These are phyloP conservation scores for Fonsecaea pugnacius DNA, from an alignment of 2,329 filamentous ascomycete genomes.

Conservation along the genomic window DNA sequence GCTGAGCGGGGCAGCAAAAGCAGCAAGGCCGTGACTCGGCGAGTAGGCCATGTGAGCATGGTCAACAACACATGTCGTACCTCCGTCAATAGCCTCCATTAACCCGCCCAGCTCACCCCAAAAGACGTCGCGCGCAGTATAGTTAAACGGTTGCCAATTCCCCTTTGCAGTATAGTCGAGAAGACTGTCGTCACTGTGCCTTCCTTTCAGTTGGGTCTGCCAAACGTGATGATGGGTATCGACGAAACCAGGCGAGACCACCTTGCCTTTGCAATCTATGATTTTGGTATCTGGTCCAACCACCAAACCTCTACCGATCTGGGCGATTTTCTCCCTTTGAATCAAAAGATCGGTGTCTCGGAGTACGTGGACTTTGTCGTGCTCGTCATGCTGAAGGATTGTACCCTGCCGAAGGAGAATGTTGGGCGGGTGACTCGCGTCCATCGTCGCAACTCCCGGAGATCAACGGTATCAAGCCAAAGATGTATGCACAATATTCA, in stretches of 20 bases:
- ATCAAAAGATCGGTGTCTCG: conserved; percentile 12
- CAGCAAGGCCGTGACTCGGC: conserved; percentile 6
- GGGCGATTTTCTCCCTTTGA: conserved; percentile 5
- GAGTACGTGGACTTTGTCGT: conserved; percentile 4
- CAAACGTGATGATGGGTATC: conserved; percentile 19
- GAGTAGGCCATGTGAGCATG: conserved; percentile 19
- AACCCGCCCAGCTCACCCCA: conserved; percentile 14
- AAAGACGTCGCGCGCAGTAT: conserved; percentile 8
- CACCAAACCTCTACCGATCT: conserved; percentile 8
- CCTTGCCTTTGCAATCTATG: conserved; percentile 9
- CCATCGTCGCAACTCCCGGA: neutral
- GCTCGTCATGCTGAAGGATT: conserved; percentile 7
- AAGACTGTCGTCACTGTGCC: conserved; percentile 17
- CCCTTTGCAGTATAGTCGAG: conserved; percentile 16
- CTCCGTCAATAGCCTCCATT: conserved; percentile 14
- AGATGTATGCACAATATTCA: neutral
- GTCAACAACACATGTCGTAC: conserved; percentile 14
- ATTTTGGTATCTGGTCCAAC: neutral
- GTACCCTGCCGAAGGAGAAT: conserved; percentile 7
- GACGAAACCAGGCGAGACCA: conserved; percentile 15
- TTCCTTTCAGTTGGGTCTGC: conserved; percentile 11
- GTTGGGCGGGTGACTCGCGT: neutral
- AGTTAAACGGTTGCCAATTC: conserved; percentile 17
- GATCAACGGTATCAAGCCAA: neutral
- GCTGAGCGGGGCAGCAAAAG: conserved; percentile 5